These are phyloP conservation scores for Naganishia kalamii DNA, from an alignment of 768 basidiomycete genomes.

Conservation along the genomic window DNA sequence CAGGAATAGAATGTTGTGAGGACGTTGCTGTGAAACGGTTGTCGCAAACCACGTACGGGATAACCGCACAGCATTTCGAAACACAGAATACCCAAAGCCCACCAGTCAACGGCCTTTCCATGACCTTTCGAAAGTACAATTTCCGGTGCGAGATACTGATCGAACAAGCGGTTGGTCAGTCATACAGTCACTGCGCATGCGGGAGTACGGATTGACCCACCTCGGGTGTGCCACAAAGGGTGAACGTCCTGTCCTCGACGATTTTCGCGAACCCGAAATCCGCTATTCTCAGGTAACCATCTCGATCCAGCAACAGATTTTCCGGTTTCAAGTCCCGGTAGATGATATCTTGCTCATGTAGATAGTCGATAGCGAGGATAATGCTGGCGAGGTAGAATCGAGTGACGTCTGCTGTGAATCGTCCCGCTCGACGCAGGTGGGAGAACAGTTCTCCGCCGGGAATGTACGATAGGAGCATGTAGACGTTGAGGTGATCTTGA, in stretches of 20 bases:
- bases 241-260: conserved; percentile 96
- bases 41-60: conserved; percentile 53
- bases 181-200: neutral
- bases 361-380: conserved; percentile 85
- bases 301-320: conserved; percentile 88
- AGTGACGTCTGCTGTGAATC: conserved; percentile 94
- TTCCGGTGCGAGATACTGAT: conserved; percentile 83
- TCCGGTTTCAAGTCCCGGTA: conserved; percentile 98
- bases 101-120: conserved; percentile 98
- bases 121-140: conserved; percentile 97
- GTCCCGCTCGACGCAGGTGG: conserved; percentile 75
- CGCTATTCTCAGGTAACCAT: conserved; percentile 87
- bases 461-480: conserved; percentile 94
- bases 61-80: conserved; percentile 99
- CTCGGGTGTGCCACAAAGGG: conserved; percentile 62
- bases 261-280: conserved; percentile 99
- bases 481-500: conserved; percentile 92
- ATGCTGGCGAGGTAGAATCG: conserved; percentile 96
- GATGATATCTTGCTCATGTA: conserved; percentile 94
- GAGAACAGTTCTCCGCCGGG: conserved; percentile 98
- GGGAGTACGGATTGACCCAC: neutral
- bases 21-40: too few species aligned
- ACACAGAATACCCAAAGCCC: conserved; percentile 93
- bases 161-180: neutral
- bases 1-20: neutral